phyloP scores from a whole-genome alignment of 2,329 filamentous ascomycete species.

The Clarireedia monteithiana region DNA sequence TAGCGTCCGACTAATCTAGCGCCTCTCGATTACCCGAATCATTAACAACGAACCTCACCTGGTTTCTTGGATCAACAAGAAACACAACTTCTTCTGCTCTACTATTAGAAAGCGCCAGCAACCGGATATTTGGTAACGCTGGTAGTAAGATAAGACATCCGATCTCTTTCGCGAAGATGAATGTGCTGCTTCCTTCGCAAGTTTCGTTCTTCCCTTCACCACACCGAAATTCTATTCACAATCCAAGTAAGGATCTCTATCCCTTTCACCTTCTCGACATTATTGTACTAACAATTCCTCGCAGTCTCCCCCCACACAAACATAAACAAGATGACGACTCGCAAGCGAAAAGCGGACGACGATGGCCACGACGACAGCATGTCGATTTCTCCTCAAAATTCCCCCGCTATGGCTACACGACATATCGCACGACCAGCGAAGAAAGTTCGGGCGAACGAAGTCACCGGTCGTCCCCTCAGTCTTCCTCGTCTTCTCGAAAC shows the following conservation, averaged over 20 bases:
- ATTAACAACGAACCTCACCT: slow-evolving; percentile 3
- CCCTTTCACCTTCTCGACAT: slow-evolving; percentile 36
- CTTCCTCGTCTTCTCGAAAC: slow-evolving; percentile 85
- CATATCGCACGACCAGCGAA: slow-evolving; percentile 60
- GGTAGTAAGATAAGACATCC: neutral
- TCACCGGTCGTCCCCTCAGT: slow-evolving; percentile 57
- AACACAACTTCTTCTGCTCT: neutral
- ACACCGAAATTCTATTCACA: slow-evolving; percentile 45
- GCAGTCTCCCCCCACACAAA: slow-evolving; percentile 36
- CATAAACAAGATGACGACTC: slow-evolving; percentile 40
- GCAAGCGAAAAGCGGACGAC: slow-evolving; percentile 83
- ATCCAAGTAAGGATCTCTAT: slow-evolving; percentile 43
- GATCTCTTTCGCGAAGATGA: slow-evolving; percentile 39
- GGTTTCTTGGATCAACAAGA: slow-evolving; percentile 5
- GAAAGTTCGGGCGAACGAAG: slow-evolving; percentile 55
- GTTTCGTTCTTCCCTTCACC: slow-evolving; percentile 51
- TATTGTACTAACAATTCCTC: slow-evolving; percentile 11
- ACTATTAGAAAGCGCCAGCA: neutral
- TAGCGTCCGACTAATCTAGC: neutral
- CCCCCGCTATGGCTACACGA: slow-evolving; percentile 66
- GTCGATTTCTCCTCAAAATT: slow-evolving; percentile 79
- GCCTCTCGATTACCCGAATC: neutral
- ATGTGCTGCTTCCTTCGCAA: slow-evolving; percentile 50
- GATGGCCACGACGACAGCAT: slow-evolving; percentile 76
- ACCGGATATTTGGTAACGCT: neutral